Conservation (phyloP, 352 stramenopile species). For the Pythium utonaiense region DNA sequence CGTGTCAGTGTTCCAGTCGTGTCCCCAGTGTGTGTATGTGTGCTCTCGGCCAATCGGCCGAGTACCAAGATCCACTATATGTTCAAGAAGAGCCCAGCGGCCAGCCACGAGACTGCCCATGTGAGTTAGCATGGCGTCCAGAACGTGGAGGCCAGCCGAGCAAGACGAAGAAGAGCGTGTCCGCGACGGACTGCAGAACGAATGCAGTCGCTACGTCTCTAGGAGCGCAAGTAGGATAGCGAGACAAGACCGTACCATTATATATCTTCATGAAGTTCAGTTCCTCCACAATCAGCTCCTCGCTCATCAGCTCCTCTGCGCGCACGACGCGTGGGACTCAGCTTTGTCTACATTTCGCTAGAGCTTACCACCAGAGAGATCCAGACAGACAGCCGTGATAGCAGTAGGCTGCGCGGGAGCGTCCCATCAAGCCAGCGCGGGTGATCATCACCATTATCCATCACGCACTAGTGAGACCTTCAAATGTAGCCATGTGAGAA, state of each 20-base stretch:
- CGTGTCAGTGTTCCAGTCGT: constrained; percentile 1
- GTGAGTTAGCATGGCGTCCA: background rate
- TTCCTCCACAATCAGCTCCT: background rate
- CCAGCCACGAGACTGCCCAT: background rate
- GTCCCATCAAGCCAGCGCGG: background rate
- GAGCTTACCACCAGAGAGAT: too few species aligned
- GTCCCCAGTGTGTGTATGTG: constrained; percentile 3
- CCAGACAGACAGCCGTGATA: too few species aligned
- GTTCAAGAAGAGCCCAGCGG: constrained; percentile 1
- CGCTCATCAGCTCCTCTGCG: too few species aligned
- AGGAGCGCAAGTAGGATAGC: background rate
- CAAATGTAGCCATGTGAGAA: constrained; percentile 10
- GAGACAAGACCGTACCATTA: constrained; percentile 1
- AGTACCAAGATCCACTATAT: constrained; percentile 1
- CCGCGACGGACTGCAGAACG: constrained; percentile 11
- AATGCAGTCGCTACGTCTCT: constrained; percentile 13
- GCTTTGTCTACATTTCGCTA: too few species aligned
- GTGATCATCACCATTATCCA: background rate
- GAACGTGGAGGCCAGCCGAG: background rate
- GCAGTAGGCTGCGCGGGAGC: too few species aligned
- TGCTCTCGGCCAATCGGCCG: background rate
- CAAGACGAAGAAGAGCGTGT: background rate
- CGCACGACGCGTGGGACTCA: too few species aligned
- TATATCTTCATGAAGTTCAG: background rate
- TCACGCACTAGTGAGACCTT: background rate